A percentile compares a stretch with the other conserved stretches of the same genome.
phyloP scores from a whole-genome alignment of 805 yeast genomes.

The Starmerella powellii region DNA sequence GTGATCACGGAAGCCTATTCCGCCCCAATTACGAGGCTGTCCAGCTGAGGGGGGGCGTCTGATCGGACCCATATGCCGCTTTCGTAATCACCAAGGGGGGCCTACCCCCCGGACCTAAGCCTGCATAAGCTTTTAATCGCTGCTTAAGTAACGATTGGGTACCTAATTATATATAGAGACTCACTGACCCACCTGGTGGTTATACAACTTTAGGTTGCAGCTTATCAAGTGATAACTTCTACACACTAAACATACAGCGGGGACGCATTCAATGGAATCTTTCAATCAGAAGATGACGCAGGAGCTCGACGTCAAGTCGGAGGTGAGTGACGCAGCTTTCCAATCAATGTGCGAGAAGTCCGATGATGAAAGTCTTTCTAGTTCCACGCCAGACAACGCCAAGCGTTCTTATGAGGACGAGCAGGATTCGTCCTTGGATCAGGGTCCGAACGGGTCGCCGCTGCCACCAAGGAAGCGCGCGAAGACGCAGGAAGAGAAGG shows the following conservation, averaged over 20 bases:
- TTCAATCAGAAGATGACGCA: slow-evolving; percentile 18
- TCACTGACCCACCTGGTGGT: too few relatives aligned
- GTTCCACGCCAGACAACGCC: slow-evolving; percentile 5
- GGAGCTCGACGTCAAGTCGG: slow-evolving; percentile 18
- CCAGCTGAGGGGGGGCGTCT: neutral
- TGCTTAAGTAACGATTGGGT: neutral
- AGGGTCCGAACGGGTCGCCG: slow-evolving; percentile 24
- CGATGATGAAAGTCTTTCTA: slow-evolving; percentile 13
- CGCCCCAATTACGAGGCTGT: too few relatives aligned
- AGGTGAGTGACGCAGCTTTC: slow-evolving; percentile 18
- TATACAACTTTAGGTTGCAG: too few relatives aligned
- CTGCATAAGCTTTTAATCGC: slow-evolving; percentile 4
- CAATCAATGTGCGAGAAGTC: slow-evolving; percentile 9
- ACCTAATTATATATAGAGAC: neutral
- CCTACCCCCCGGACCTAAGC: neutral
- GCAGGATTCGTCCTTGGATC: slow-evolving; percentile 15
- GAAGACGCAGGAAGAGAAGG: slow-evolving; percentile 91
- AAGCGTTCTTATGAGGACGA: slow-evolving; percentile 10
- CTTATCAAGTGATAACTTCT: too few relatives aligned
- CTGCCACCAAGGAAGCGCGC: slow-evolving; percentile 95
- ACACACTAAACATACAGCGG: slow-evolving; percentile 1
- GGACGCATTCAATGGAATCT: slow-evolving; percentile 13
- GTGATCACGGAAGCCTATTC: too few relatives aligned
- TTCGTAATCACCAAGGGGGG: slow-evolving; percentile 1
- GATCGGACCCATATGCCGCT: neutral